These are phyloP conservation scores for bread wheat (Triticum aestivum) DNA, from an alignment of 176 grass and related monocot species.

Conservation along the genomic window DNA sequence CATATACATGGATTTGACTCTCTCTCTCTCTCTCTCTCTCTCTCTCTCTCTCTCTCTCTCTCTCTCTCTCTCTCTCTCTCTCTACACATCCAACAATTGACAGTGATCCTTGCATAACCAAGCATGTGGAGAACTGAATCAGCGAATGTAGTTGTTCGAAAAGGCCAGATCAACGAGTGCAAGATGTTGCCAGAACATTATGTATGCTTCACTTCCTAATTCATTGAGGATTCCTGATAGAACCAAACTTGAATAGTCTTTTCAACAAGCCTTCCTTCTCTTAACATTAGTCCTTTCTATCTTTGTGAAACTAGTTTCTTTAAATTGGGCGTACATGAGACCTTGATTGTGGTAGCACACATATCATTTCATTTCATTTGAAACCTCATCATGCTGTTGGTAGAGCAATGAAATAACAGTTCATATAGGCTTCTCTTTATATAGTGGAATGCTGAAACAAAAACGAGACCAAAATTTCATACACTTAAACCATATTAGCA, in stretches of 20 bases:
- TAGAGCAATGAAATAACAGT: background rate
- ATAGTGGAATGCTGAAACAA: background rate
- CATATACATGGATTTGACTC: slow-evolving; percentile 3
- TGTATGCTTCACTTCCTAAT: background rate
- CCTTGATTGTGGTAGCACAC: background rate
- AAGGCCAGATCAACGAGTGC: background rate
- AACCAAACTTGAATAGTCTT: background rate
- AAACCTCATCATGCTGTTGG: background rate
- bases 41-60: too few relatives aligned
- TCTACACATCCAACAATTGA: background rate
- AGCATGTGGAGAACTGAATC: background rate
- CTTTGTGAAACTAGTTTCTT: background rate
- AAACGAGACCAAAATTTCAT: background rate
- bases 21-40: background rate
- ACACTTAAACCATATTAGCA: background rate
- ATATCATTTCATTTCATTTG: background rate
- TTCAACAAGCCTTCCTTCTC: background rate
- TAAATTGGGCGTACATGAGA: background rate
- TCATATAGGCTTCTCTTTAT: background rate
- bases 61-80: too few relatives aligned
- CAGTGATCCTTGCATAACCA: background rate
- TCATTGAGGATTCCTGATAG: background rate
- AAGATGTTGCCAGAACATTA: background rate
- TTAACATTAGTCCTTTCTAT: background rate
- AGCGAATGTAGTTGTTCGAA: background rate